Percentiles rank a stretch among this genome's conserved stretches.
Evolutionary conservation across 305 asterid species (phyloP).

Genomic region (Fraxinus platypoda): DNA sequence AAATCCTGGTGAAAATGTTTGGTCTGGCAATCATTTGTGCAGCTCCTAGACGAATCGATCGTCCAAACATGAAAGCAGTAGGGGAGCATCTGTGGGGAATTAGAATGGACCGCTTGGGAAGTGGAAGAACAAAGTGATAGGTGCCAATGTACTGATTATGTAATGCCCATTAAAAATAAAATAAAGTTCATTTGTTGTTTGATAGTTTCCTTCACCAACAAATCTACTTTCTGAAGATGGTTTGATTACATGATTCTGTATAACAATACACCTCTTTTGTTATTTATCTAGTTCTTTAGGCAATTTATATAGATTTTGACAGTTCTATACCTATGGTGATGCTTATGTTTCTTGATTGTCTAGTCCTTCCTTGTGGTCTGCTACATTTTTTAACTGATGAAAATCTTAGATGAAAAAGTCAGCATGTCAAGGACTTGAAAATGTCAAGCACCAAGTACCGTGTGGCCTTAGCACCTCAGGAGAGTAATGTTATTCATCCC

Average conservation of each 20-base stretch:
- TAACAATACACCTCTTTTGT: background rate
- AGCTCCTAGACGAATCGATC: conserved; percentile 84
- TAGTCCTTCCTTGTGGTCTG: background rate
- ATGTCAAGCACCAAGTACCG: background rate
- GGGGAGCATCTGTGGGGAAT: conserved; percentile 90
- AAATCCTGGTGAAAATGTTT: conserved; percentile 62
- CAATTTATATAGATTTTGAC: background rate
- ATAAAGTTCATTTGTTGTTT: background rate
- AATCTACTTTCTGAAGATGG: conserved; percentile 4
- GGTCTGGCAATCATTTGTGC: conserved; percentile 79
- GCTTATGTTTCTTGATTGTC: background rate
- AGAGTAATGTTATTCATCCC: too few species aligned
- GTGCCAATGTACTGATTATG: background rate
- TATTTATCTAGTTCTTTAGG: background rate
- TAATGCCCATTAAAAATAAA: background rate
- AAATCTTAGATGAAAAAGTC: background rate
- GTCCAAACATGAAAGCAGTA: conserved; percentile 88
- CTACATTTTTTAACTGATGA: background rate
- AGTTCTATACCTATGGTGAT: background rate
- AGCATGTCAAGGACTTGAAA: background rate
- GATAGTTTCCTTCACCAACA: background rate
- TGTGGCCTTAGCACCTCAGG: background rate
- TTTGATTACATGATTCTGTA: background rate
- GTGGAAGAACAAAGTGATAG: conserved; percentile 38
- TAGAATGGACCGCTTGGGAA: conserved; percentile 71